These are phyloP conservation scores for Podospora pseudopauciseta DNA, from an alignment of 495 filamentous ascomycete species.

Conservation along the genomic window DNA sequence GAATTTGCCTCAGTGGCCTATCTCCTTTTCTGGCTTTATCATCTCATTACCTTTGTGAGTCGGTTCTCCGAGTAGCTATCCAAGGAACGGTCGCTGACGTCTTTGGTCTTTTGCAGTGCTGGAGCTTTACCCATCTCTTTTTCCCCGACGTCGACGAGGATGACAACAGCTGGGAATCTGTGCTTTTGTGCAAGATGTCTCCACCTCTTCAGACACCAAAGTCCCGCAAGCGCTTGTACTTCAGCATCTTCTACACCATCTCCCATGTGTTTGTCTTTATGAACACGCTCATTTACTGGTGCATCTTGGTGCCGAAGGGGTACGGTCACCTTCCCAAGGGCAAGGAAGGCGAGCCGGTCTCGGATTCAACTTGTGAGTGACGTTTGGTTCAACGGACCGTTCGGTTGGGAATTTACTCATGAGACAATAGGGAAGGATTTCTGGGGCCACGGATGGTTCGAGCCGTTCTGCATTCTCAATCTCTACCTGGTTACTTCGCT, in stretches of 20 bases:
- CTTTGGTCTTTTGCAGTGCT: conserved; percentile 22
- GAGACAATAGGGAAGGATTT: conserved; percentile 20
- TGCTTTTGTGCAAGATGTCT: conserved; percentile 34
- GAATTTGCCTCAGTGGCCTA: conserved; percentile 47
- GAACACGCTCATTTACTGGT: conserved; percentile 48
- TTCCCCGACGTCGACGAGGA: conserved; percentile 37
- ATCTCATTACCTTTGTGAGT: conserved; percentile 42
- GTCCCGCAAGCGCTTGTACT: conserved; percentile 38
- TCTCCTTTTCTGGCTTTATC: conserved; percentile 43
- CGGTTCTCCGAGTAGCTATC: not conserved
- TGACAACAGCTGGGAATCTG: conserved; percentile 23
- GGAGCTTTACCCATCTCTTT: conserved; percentile 50
- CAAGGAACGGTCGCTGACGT: not conserved
- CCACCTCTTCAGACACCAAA: conserved; percentile 34
- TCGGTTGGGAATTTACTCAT: not conserved
- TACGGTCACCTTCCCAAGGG: conserved; percentile 30
- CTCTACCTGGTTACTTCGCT: conserved; percentile 40
- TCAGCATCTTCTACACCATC: conserved; percentile 50
- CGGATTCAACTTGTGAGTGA: not conserved
- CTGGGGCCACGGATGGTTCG: conserved; percentile 36
- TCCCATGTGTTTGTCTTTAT: conserved; percentile 43
- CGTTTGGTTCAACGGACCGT: not conserved
- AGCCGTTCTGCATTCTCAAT: conserved; percentile 44
- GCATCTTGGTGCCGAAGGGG: conserved; percentile 37
- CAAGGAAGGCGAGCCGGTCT: not conserved